Evolutionary conservation across 805 yeast species (phyloP), one percentile per base, ranked within the genome.

Genomic region (Candida stauntonica): DNA sequence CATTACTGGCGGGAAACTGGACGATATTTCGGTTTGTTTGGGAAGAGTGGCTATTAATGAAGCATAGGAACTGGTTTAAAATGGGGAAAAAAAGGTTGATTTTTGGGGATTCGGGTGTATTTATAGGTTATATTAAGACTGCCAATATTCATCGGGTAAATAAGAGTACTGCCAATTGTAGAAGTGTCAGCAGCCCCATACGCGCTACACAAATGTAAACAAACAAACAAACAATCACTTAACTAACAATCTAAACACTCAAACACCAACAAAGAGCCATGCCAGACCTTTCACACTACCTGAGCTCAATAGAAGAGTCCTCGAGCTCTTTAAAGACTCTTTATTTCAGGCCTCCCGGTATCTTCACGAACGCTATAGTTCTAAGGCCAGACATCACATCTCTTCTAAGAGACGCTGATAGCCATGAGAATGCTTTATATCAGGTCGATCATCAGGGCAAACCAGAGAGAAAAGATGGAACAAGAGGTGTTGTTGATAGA

Each of bases 311-410:
- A 14, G 38, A 41, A 24, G 33, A 45, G 23, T 46, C 50, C 2
- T 26, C 58, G 0, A 31, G 38, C 20, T 49, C 55, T 0, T 31
- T 55, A 5, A 48, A 46, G 26, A 48, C 58, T 0, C 63, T 72
- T 4, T 62, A 73, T 38, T 80, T 80, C 55, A 58, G 67, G 16
- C 66, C 71, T 0, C 76, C 84, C 0, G 86, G 86, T 0, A 70
- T 77, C 4, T 81, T 81, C 56, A 75, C 82, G 28, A 81, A 81
- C 50, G 81, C 87, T 3, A 61, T 79, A 14, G 66, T 77, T 8
- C 60, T 67, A 18, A 60, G 64, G 34, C 77, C 78, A 11, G 66
- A 67, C 20, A 77, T 79, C 40, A 76, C 80, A 3, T 61, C 68
- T 16, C 60, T 81, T n/a, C 60, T 81, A 16, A 66, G 81, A 47